Evolutionary conservation across 495 filamentous ascomycete genomes (phyloP), one percentile per base, ranked within the genome.

Genomic region (Aspergillus mulundensis): DNA sequence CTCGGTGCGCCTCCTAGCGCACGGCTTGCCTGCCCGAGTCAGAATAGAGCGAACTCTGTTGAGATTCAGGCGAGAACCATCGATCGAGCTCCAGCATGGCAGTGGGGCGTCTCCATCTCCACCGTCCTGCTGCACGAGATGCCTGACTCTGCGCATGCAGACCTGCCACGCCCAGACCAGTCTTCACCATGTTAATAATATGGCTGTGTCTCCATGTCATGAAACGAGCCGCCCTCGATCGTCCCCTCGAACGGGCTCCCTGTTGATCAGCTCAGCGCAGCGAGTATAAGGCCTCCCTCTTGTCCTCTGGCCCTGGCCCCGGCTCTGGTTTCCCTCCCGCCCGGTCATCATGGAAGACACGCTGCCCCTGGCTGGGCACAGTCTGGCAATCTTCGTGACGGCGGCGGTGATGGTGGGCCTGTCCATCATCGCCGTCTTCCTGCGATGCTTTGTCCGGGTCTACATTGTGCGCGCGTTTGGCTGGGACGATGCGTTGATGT

Each of bases 401-500:
- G 48, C 54, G 1, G 53, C 56, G 14, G 52, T 68, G 3, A 61
- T 68, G 54, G 18, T 66, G 57, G 16, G 34, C 11, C 25, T 66
- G 7, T 49, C 61, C 11, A 34, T 61, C 8, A 23, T 65, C 2
- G 56, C 60, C 1, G 68, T 70, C 0, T 25, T 36, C 14, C 32
- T 69, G 10, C 45, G 68, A 38, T 56, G 24, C 21, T 70, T 67
- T 51, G 68, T 70, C 11, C 68, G 68, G 1, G 2, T 64, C 1
- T 50, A 51, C 8, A 16, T 69, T 11, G 56, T 70, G 10, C 48
- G 48, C 10, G 62, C 59, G 0, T 70, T 68, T 54, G 68, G 68
- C 0, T 66, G 64, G 62, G 68, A 70, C 59, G 68, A 70, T 55
- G 34, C 32, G 11, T 45, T 64, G 19, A 68, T 70, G 65, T 19